Evolutionary conservation across 257 asterid species (phyloP).

Genomic region (Catharanthus roseus): DNA sequence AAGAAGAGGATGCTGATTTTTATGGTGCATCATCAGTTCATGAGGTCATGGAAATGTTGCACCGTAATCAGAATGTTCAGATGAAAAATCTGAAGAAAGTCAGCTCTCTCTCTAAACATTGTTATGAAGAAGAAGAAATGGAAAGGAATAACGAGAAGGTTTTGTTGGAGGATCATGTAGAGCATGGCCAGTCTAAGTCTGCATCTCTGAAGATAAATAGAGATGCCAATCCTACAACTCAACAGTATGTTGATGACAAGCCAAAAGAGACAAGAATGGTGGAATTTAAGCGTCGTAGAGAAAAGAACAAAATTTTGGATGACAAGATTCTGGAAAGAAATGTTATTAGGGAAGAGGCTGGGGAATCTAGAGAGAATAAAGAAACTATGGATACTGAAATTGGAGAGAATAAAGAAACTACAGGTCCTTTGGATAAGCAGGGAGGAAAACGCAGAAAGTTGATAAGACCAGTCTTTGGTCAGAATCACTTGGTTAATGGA

Average conservation of each 20-base stretch:
- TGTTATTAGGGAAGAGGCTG: slow-evolving; percentile 10
- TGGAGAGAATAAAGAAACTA: slow-evolving; percentile 24
- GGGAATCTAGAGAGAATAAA: slow-evolving; percentile 14
- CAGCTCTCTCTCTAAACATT: slow-evolving; percentile 21
- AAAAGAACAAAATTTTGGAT: slow-evolving; percentile 31
- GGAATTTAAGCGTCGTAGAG: slow-evolving; percentile 61
- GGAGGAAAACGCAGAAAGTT: slow-evolving; percentile 46
- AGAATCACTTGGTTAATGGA: slow-evolving; percentile 15
- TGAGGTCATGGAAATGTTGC: slow-evolving; percentile 55
- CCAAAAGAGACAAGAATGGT: slow-evolving; percentile 50
- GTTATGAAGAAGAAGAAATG: slow-evolving; percentile 17
- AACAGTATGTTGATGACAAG: slow-evolving; percentile 26
- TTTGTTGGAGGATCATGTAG: slow-evolving; percentile 17
- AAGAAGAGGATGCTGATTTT: slow-evolving; percentile 21
- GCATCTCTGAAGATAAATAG: slow-evolving; percentile 18
- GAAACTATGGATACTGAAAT: slow-evolving; percentile 17
- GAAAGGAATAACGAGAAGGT: slow-evolving; percentile 20
- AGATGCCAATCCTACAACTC: slow-evolving; percentile 19
- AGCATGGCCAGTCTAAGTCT: slow-evolving; percentile 3
- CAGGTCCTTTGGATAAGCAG: slow-evolving; percentile 22
- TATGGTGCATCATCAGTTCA: slow-evolving; percentile 51
- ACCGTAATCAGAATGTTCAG: slow-evolving; percentile 25
- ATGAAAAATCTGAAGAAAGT: slow-evolving; percentile 25
- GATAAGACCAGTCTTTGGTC: slow-evolving; percentile 50
- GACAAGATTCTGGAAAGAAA: slow-evolving; percentile 10